Base-by-base conservation (phyloP, 2,329 filamentous ascomycete species). In the Cadophora sp. region DNA sequence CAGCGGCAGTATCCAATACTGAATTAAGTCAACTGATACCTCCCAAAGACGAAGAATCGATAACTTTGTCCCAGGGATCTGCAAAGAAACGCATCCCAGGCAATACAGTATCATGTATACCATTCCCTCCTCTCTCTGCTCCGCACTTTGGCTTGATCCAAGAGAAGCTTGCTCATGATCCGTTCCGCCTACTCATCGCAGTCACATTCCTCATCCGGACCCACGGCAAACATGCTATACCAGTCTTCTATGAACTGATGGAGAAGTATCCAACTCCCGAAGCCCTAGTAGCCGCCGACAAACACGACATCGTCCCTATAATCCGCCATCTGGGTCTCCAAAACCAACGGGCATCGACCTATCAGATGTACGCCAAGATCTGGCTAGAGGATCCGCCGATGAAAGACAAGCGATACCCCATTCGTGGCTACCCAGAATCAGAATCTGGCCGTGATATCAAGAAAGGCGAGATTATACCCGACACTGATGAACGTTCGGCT, bases 201-300 rank as follows among this genome's bases (percentile, higher is more conserved):
- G 89, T 94, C 5, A 93, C 92, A 0, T 94, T 97, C 73, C 87
- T 97, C 36, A 95, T 95, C 77, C 89, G 91, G 67, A 97, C 94
- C 0, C 84, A 87, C 2, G 94, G 92, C 13, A 85, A 83, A 56
- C 83, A 87, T 11, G 92, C 94, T 4, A 89, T 96, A 33, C 94
- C 94, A 0, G 83, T 91, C 0, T 91, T 97, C 71, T 89, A 89
- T 76, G 76, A 83, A 16, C 81, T 97, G 14, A 90, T 92, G 73
- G 80, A 83, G 14, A 81, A 80, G 2, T 97, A 92, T 67, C 91
- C 92, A 0, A 91, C 89, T 0, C 85, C 91, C 0, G 76, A 82
- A 36, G 82, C 83, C 0, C 83, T 97, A 11, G 87, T 87, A 0
- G 79, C 80, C 1, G 89, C 89, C 30, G 73, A 86, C 27, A 73